Evolutionary conservation across 176 grass and related monocot species (phyloP).

Genomic region (maize (Zea mays)): DNA sequence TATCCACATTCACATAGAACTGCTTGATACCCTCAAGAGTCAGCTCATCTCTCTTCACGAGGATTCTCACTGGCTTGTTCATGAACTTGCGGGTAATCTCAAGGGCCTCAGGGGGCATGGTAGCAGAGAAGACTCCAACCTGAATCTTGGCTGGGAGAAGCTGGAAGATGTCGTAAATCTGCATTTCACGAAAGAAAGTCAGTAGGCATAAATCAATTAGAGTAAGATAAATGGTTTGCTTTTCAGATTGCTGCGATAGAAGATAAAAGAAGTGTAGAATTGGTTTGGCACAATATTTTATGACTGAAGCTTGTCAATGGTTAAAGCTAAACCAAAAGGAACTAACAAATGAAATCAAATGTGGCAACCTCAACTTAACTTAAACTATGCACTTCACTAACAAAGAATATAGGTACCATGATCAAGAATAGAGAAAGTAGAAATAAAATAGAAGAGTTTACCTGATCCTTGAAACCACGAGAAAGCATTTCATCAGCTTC

Average conservation of each 20-base stretch:
- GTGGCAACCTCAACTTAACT: background rate
- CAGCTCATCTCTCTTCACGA: constrained; percentile 94
- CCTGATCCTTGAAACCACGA: constrained; percentile 97
- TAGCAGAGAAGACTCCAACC: constrained; percentile 90
- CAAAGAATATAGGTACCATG: background rate
- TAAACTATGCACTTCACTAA: background rate
- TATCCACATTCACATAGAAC: constrained; percentile 89
- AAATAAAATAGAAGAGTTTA: constrained; percentile 10
- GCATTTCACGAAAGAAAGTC: constrained; percentile 16
- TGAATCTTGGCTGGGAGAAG: constrained; percentile 80
- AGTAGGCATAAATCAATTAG: background rate
- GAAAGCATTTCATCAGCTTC: constrained; percentile 99
- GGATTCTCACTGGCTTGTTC: constrained; percentile 90
- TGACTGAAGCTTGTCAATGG: background rate
- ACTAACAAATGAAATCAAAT: background rate
- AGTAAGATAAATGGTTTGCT: background rate
- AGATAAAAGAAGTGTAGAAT: background rate
- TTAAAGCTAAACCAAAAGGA: background rate
- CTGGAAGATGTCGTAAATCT: constrained; percentile 98
- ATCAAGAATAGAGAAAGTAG: background rate
- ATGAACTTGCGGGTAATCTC: constrained; percentile 95
- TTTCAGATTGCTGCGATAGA: too few relatives aligned
- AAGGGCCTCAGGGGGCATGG: constrained; percentile 87
- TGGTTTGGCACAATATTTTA: background rate
- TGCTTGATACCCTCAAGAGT: constrained; percentile 96